Percentiles rank a stretch among this genome's conserved stretches.
Evolutionary conservation across 306 rosid genomes (phyloP).

Genomic region (Rubus parviflorus): DNA sequence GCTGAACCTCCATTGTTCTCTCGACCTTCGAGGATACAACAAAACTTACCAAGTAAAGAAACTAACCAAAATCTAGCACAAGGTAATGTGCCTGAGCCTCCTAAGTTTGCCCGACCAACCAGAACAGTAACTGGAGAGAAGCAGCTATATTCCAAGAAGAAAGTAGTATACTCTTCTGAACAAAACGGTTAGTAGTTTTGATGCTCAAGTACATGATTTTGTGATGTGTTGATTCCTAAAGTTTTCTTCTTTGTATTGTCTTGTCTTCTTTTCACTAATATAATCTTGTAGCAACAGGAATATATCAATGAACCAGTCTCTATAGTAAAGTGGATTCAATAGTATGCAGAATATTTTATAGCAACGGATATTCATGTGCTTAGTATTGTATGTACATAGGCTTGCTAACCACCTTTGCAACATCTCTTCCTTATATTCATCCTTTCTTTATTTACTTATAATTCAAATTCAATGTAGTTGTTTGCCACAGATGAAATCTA

Average conservation of each 20-base stretch:
- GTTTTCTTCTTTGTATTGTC: background rate
- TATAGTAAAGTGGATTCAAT: no score
- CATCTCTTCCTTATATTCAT: background rate
- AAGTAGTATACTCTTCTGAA: slow-evolving; percentile 23
- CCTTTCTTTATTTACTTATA: background rate
- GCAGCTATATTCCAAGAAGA: slow-evolving; percentile 32
- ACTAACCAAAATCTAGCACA: slow-evolving; percentile 30
- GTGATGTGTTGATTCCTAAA: background rate
- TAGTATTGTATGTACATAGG: background rate
- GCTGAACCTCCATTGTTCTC: slow-evolving; percentile 62
- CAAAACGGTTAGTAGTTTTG: slow-evolving; percentile 38
- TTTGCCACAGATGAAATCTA: background rate
- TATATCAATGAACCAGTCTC: background rate
- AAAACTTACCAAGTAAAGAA: slow-evolving; percentile 28
- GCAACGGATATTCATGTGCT: background rate
- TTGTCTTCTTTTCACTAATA: background rate
- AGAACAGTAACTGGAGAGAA: slow-evolving; percentile 19
- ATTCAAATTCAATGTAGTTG: background rate
- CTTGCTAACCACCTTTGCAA: background rate
- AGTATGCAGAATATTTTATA: background rate
- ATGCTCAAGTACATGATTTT: slow-evolving; percentile 1
- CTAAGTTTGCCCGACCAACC: slow-evolving; percentile 55
- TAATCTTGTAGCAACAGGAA: background rate
- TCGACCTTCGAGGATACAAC: slow-evolving; percentile 36
- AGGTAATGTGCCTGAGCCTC: slow-evolving; percentile 45